These are phyloP conservation scores for Tricholoma hemisulphureum DNA, from an alignment of 768 basidiomycete species.

Conservation along the genomic window DNA sequence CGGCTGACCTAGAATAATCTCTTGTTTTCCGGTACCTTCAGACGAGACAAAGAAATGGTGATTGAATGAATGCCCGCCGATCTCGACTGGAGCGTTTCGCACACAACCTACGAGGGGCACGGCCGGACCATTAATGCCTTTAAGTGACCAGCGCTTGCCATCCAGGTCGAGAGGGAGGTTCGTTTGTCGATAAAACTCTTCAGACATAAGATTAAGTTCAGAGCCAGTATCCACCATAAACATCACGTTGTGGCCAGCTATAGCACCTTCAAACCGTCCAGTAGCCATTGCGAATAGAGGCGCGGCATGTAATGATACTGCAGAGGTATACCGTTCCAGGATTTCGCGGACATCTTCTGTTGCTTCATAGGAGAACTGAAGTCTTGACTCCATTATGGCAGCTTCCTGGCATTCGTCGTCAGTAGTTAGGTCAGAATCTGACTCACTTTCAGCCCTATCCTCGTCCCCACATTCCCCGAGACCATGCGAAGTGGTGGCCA, in stretches of 20 bases:
- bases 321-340: constrained; percentile 6
- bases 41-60: constrained; percentile 14
- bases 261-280: constrained; percentile 3
- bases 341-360: neutral
- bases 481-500: neutral
- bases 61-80: constrained; percentile 16
- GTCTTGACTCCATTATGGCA: neutral
- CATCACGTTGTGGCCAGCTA: neutral
- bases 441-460: neutral
- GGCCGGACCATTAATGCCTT: constrained; percentile 20
- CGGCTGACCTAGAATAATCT: constrained; percentile 22
- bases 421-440: too few species aligned
- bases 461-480: neutral
- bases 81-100: constrained; percentile 11
- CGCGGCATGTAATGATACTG: constrained; percentile 6
- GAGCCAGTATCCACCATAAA: constrained; percentile 11
- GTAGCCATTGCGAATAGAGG: constrained; percentile 14
- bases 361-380: neutral
- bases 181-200: neutral
- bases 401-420: neutral
- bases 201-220: constrained; percentile 4
- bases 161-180: neutral
- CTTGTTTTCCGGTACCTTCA: neutral
- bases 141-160: constrained; percentile 27
- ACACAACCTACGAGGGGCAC: constrained; percentile 15